A percentile compares a stretch with the other conserved stretches of the same genome.
Conservation (phyloP, 2,329 filamentous ascomycete genomes). For the Fusarium sarcochroum region DNA sequence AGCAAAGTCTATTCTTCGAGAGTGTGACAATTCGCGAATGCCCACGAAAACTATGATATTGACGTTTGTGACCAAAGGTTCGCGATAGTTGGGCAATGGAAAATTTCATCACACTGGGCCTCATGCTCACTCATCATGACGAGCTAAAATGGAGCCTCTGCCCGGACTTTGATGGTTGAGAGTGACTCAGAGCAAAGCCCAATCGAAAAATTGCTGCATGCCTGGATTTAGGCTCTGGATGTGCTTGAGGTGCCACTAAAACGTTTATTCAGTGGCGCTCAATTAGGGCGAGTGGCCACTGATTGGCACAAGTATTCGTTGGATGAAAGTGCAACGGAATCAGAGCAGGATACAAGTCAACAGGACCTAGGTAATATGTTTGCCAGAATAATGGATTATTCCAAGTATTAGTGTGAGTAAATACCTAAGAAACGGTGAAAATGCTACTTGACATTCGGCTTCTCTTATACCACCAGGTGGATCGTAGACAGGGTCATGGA, state of each 20-base stretch:
- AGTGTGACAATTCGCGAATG: neutral
- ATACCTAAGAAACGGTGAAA: too few species aligned
- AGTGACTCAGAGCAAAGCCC: conserved; percentile 41
- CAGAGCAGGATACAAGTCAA: too few species aligned
- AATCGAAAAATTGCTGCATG: conserved; percentile 22
- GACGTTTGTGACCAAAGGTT: conserved; percentile 27
- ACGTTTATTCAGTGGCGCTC: conserved; percentile 29
- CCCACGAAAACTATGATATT: conserved; percentile 16
- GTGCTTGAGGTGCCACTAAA: conserved; percentile 31
- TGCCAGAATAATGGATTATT: too few species aligned
- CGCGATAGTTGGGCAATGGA: conserved; percentile 44
- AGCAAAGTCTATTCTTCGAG: neutral
- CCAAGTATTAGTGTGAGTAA: too few species aligned
- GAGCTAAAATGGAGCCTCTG: conserved; percentile 43
- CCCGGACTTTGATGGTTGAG: conserved; percentile 37
- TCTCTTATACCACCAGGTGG: too few species aligned
- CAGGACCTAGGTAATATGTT: too few species aligned
- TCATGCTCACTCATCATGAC: conserved; percentile 48
- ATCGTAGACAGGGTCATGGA: neutral
- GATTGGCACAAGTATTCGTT: neutral
- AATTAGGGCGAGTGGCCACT: conserved; percentile 5
- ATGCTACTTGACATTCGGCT: too few species aligned
- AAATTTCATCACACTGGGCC: conserved; percentile 47
- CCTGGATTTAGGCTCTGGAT: conserved; percentile 21
- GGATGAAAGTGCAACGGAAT: too few species aligned